Base-by-base conservation (phyloP, 2,329 filamentous ascomycete genomes). In the Xylariaceae sp. region DNA sequence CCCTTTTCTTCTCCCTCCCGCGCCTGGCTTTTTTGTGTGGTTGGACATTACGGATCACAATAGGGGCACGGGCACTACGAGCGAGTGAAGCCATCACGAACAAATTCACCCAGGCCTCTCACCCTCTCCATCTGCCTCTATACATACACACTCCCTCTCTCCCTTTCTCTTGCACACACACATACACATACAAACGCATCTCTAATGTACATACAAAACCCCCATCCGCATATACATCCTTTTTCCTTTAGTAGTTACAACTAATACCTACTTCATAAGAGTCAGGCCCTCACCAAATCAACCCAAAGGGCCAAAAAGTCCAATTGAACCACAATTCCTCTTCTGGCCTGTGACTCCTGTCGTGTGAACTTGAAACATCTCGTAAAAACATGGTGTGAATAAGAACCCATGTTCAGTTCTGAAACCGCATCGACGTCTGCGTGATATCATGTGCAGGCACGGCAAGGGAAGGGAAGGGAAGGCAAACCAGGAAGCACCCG, bases 181-280 rank as follows among this genome's bases (percentile, higher is more conserved):
- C 13, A 35, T 39, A 48, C 13, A 30, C 35, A 44, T 53, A 54
- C 47, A 55, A 53, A 53, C 39, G 53, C 57, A 30, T 54, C 13
- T n/a, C 13, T 49, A 30, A 55, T 61, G 59, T 63, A 63, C 61
- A 61, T 63, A 63, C 10, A 42, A 42, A 10, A 3, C 11, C 37
- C 11, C 48, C 49, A 45, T 45, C 48, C 51, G 47, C 59, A 63
- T 61, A 58, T 59, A 55, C 51, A 30, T 30, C 23, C 23, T 30
- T 30, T 30, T 57, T 55, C n/a, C 61, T 15, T 51, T 55, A 55
- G 54, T 57, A 61, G 56, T 59, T 62, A 63, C 52, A 57, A 55
- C 53, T 63, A 63, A 53, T 52, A 51, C 49, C 61, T 63, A 63
- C 61, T 63, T 59, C 54, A 55, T 59, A 61, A 61, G 58, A 45